phyloP scores from a whole-genome alignment of 208 protist species.

The Acanthamoeba rhysodes region DNA sequence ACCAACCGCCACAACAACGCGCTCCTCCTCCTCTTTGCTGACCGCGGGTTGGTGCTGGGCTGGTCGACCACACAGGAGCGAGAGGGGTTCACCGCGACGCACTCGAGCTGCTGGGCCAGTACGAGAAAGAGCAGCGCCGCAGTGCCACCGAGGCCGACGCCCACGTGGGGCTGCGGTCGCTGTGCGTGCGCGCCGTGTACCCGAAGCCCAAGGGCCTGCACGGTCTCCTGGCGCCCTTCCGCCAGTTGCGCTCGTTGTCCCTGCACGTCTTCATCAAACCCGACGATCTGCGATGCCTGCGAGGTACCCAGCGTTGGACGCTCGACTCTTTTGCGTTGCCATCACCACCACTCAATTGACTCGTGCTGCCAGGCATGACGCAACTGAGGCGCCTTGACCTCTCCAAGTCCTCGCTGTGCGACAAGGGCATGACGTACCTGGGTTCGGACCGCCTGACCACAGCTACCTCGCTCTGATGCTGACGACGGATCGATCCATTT shows the following conservation, averaged over 20 bases:
- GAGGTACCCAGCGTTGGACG: not conserved
- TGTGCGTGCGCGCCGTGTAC: not conserved
- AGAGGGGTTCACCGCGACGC: not conserved
- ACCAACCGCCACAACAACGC: no score
- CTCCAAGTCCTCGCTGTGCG: slow-evolving; percentile 4
- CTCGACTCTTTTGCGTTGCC: not conserved
- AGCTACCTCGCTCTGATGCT: not conserved
- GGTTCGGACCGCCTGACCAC: not conserved
- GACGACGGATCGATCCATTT: no score
- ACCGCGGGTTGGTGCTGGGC: no score
- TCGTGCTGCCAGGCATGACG: not conserved
- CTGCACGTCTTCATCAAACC: slow-evolving; percentile 2
- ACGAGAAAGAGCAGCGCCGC: not conserved
- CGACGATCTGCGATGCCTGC: not conserved
- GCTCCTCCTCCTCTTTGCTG: no score
- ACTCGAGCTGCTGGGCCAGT: not conserved
- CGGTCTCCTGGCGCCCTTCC: slow-evolving; percentile 20
- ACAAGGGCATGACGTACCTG: not conserved
- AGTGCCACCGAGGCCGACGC: not conserved
- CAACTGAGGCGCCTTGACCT: slow-evolving; percentile 15
- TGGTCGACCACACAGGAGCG: not conserved
- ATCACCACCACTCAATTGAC: no score
- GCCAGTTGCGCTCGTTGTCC: not conserved
- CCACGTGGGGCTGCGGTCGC: not conserved
- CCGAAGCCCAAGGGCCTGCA: slow-evolving; percentile 2